These are phyloP conservation scores for Calonectria hongkongensis DNA, from an alignment of 2,329 filamentous ascomycete genomes.

Conservation along the genomic window DNA sequence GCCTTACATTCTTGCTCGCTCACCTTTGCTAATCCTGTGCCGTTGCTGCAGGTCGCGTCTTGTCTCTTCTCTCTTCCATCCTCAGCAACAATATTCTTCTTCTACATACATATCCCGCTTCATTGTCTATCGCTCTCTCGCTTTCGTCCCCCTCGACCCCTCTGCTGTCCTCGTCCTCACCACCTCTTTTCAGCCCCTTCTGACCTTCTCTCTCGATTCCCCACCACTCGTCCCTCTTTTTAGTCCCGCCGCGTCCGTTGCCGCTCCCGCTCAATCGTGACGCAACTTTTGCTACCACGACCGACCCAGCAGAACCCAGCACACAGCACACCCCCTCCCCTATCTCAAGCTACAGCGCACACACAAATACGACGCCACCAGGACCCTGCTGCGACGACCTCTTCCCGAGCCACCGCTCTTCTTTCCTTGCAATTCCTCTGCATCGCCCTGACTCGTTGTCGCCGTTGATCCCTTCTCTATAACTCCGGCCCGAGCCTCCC, in stretches of 20 bases:
- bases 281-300: slow-evolving; percentile 46
- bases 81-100: slow-evolving; percentile 29
- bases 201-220: slow-evolving; percentile 34
- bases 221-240: slow-evolving; percentile 39
- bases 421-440: slow-evolving; percentile 28
- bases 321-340: slow-evolving; percentile 40
- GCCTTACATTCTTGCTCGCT: slow-evolving; percentile 33
- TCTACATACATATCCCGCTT: slow-evolving; percentile 32
- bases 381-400: slow-evolving; percentile 39
- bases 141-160: slow-evolving; percentile 1
- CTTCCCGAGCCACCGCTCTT: slow-evolving; percentile 48
- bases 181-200: slow-evolving; percentile 11
- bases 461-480: slow-evolving; percentile 32
- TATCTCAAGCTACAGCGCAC: slow-evolving; percentile 48
- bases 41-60: slow-evolving; percentile 14
- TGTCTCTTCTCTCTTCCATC: slow-evolving; percentile 29
- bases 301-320: slow-evolving; percentile 38
- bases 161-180: not conserved
- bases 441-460: slow-evolving; percentile 39
- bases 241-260: slow-evolving; percentile 43
- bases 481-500: slow-evolving; percentile 50
- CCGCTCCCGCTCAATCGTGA: slow-evolving; percentile 49
- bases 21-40: slow-evolving; percentile 14
- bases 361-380: slow-evolving; percentile 48
- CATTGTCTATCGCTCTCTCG: slow-evolving; percentile 19